Percentiles rank a stretch among this genome's conserved stretches.
phyloP scores from a whole-genome alignment of 441 rosid genomes.

The Erodium moschatum region DNA sequence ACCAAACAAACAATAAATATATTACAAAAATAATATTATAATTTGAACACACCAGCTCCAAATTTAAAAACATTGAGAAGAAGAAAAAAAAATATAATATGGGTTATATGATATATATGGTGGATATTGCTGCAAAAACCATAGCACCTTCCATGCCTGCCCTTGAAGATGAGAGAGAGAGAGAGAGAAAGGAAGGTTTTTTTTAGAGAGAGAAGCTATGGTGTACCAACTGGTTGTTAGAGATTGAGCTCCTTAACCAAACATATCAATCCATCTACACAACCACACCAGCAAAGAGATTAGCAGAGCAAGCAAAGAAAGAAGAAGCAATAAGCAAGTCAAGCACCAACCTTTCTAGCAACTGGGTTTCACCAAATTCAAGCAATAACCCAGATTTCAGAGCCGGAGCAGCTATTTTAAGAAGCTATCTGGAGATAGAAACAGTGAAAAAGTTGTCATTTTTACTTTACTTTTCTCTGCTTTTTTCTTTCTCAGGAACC shows the following conservation, averaged over 20 bases:
- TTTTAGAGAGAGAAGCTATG: slow-evolving; percentile 22
- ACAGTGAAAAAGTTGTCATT: slow-evolving; percentile 5
- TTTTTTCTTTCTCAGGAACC: neutral
- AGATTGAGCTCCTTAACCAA: slow-evolving; percentile 67
- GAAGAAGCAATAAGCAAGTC: slow-evolving; percentile 25
- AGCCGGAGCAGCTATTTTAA: slow-evolving; percentile 18
- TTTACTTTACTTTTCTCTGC: neutral
- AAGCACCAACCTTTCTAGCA: slow-evolving; percentile 30
- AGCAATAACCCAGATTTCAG: slow-evolving; percentile 24
- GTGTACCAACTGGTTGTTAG: slow-evolving; percentile 94
- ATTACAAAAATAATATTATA: slow-evolving; percentile 9
- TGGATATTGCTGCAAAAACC: slow-evolving; percentile 46
- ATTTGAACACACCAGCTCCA: neutral
- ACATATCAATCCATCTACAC: slow-evolving; percentile 30
- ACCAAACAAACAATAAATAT: slow-evolving; percentile 8
- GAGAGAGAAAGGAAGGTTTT: slow-evolving; percentile 23
- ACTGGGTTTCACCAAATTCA: slow-evolving; percentile 28
- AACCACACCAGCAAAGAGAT: slow-evolving; percentile 5
- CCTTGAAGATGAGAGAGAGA: slow-evolving; percentile 24
- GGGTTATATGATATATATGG: slow-evolving; percentile 28
- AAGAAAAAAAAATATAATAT: slow-evolving; percentile 24
- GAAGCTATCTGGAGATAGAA: slow-evolving; percentile 9
- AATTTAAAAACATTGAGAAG: slow-evolving; percentile 1
- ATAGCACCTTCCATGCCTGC: slow-evolving; percentile 32
- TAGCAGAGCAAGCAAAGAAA: slow-evolving; percentile 19